Base-by-base conservation (phyloP, 352 stramenopile species). In the Globisporangium lucens region DNA sequence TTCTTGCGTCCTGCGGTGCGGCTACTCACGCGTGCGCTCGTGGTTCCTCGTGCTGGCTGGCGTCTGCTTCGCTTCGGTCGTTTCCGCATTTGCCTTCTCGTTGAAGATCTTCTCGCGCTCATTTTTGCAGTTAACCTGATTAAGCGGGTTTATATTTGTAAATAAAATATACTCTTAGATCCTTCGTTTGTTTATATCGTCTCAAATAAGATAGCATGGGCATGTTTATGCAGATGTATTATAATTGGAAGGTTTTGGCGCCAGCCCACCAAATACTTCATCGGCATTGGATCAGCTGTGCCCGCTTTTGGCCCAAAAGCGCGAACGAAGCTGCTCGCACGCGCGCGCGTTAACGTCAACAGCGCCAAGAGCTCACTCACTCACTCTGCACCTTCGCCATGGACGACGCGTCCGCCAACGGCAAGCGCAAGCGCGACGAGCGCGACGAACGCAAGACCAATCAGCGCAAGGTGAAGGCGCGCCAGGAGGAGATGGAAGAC, bases 401-500 rank as follows among this genome's bases (percentile, higher is more conserved):
- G 41, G 74, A 85, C 24, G 67, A 68, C 41, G 6, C 29, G 2
- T 22, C 63, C 30, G 49, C 62, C 38, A 73, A 70, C 62, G 75
- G 69, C 66, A 91, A 94, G 73, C 86, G 86, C 63, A 90, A 89
- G 74, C 79, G 80, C 65, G 83, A 93, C 46, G 77, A 83, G 27
- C 72, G 73, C 61, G 38, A 82, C 52, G 77, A 88, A 56, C 70
- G 79, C 56, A 75, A 74, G 30, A 63, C 59, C 53, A 75, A 71
- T 52, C 74, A 81, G 62, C 79, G 79, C 17, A 76, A 75, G 27
- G 67, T 82, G n/a, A 79, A 79, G 38, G 69, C 78, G 55, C 82
- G 82, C 9, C 81, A 91, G 71, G 80, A 93, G 61, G 81, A 88
- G 64, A 88, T 93, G 75, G 83, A 91, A 69, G 73, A 83, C 41